Evolutionary conservation across 148 eudicot genomes (phyloP).

Genomic region (Rhododendron molle): DNA sequence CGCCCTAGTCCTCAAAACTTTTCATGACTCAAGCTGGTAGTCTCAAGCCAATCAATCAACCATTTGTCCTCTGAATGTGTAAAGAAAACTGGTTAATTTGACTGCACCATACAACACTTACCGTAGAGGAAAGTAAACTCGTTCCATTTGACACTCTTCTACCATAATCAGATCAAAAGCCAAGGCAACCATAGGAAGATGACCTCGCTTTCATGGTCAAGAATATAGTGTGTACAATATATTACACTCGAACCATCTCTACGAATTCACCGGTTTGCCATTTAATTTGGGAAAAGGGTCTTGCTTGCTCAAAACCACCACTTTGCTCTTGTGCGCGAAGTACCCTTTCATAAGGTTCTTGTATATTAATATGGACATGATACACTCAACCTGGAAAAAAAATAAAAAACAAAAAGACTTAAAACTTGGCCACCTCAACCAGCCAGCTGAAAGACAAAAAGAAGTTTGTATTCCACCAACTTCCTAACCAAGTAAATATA

Average conservation of each 20-base stretch:
- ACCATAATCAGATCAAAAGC: neutral
- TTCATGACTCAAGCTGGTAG: neutral
- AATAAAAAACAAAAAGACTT: neutral
- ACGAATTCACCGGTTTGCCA: slow-evolving; percentile 73
- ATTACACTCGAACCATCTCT: slow-evolving; percentile 9
- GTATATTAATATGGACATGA: slow-evolving; percentile 78
- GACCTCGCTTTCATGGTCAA: neutral
- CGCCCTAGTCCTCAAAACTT: neutral
- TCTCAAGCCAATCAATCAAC: neutral
- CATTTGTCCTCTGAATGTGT: neutral
- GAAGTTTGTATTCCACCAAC: neutral
- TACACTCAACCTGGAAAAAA: slow-evolving; percentile 77
- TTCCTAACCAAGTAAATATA: neutral
- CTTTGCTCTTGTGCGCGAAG: slow-evolving; percentile 96
- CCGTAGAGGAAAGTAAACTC: neutral
- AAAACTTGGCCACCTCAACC: neutral
- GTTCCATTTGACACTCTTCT: neutral
- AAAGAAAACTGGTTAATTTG: neutral
- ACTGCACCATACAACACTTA: neutral
- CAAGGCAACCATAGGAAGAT: neutral
- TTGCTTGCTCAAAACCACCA: slow-evolving; percentile 89
- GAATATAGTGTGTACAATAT: neutral
- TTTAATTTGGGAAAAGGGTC: slow-evolving; percentile 88
- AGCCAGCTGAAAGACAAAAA: neutral
- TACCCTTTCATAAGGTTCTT: slow-evolving; percentile 94